phyloP scores from a whole-genome alignment of 2,329 filamentous ascomycete species.

The Penicillium hesseltinei region DNA sequence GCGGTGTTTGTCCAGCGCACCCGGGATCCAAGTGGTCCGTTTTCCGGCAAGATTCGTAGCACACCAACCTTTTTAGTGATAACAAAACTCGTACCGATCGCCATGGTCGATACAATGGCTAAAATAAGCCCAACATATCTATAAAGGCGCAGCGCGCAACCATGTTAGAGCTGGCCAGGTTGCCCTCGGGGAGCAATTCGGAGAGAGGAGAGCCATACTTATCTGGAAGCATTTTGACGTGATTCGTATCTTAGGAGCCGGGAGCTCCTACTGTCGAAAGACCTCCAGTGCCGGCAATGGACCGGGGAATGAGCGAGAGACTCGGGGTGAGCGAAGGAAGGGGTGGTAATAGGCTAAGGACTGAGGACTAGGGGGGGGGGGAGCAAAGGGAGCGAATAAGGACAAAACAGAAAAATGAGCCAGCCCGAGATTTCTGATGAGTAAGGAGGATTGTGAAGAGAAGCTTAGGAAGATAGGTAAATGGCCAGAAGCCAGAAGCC shows the following conservation, averaged over 20 bases:
- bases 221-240: constrained; percentile 42
- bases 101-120: constrained; percentile 50
- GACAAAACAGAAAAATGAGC: constrained; percentile 20
- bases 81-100: constrained; percentile 78
- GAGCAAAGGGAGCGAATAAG: constrained; percentile 5
- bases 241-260: constrained; percentile 31
- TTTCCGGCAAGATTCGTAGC: neutral
- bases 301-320: constrained; percentile 16
- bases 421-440: constrained; percentile 24
- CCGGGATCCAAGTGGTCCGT: neutral
- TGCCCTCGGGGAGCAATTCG: constrained; percentile 9
- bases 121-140: constrained; percentile 49
- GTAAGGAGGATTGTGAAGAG: constrained; percentile 10
- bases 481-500: constrained; percentile 4
- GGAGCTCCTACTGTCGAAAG: constrained; percentile 35
- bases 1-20: neutral
- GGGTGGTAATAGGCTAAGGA: constrained; percentile 4
- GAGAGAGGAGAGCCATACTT: constrained; percentile 34
- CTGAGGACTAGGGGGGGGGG: neutral
- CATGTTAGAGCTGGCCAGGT: constrained; percentile 21
- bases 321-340: constrained; percentile 12
- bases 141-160: constrained; percentile 13
- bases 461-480: neutral
- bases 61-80: constrained; percentile 90
- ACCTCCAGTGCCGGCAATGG: constrained; percentile 34